Evolutionary conservation across 331 rosid species (phyloP), one percentile per base, ranked within the genome.

Genomic region (Rosa hybrid): DNA sequence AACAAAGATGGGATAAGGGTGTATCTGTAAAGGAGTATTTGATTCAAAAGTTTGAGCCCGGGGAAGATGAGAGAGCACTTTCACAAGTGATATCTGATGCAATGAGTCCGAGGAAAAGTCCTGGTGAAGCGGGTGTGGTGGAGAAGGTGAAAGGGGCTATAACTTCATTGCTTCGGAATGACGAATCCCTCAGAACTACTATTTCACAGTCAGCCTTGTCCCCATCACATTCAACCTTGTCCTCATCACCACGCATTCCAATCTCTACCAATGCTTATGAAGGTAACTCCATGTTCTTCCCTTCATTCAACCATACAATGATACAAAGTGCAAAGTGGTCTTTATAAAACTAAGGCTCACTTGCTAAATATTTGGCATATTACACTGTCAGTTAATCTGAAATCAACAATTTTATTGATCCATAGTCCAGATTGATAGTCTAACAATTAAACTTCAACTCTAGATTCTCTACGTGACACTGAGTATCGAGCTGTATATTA

Each of bases 31-130:
- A 88, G 81, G 96, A 93, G 83, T 95, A 93, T 77, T 80, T 93
- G 85, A 77, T 87, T 88, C 88, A 86, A 48, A 93, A 93, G 80
- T 79, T 93, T 75, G 96, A 93, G 83, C 98, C 98, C 1, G 99
- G 94, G 11, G 99, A 95, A 74, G 98, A 94, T 78, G 98, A 94
- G 79, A 92, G 75, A 77, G 98, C 97, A 12, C 87, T 91, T 49
- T 94, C 98, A 34, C 85, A 76, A 75, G 97, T 90, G 67, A 91
- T 92, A 80, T 91, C 97, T 20, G 95, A 91, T 53, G 92, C 86
- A 78, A 85, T 91, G 79, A 91, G 96, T 84, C 96, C 97, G 1
- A 81, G 80, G 79, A 88, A 68, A 84, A 69, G 71, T 80, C 90
- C 90, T 2, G 84, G 87, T 50, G 95, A 86, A 76, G 83, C 76